Conservation (phyloP, 352 stramenopile species). For the Globisporangium takayamanum region DNA sequence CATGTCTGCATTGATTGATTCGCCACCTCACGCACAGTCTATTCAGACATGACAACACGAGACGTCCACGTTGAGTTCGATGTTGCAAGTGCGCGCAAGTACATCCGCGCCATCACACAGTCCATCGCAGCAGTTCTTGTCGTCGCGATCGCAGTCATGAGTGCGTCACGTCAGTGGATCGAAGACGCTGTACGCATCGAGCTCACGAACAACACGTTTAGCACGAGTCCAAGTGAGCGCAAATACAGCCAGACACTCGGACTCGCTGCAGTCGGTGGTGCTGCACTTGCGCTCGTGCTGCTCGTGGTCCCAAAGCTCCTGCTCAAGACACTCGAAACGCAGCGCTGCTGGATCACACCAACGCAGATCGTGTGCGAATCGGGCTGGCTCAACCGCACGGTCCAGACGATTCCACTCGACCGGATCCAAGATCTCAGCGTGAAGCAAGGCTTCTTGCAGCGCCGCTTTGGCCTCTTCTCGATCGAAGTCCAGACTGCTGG, state of each 20-base stretch:
- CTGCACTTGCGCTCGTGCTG: neutral
- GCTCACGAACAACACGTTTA: too few species aligned
- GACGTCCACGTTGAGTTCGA: conserved; percentile 5
- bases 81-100: neutral
- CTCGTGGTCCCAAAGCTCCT: conserved; percentile 2
- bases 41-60: neutral
- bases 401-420: conserved; percentile 34
- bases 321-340: conserved; percentile 23
- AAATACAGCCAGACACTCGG: too few species aligned
- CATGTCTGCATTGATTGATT: too few species aligned
- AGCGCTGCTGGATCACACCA: conserved; percentile 28
- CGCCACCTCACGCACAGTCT: too few species aligned
- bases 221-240: too few species aligned
- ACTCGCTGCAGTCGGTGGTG: too few species aligned
- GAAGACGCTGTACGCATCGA: too few species aligned
- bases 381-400: conserved; percentile 30
- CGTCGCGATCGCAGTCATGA: neutral
- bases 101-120: neutral
- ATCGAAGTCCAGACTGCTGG: conserved; percentile 35
- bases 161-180: too few species aligned
- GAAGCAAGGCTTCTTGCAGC: conserved; percentile 28
- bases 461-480: conserved; percentile 20
- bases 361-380: conserved; percentile 26
- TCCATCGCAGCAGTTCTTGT: neutral
- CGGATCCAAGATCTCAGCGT: conserved; percentile 40